A percentile compares a stretch with the other conserved stretches of the same genome.
Evolutionary conservation across 495 filamentous ascomycete species (phyloP).

Genomic region (Lophiotrema nucula): DNA sequence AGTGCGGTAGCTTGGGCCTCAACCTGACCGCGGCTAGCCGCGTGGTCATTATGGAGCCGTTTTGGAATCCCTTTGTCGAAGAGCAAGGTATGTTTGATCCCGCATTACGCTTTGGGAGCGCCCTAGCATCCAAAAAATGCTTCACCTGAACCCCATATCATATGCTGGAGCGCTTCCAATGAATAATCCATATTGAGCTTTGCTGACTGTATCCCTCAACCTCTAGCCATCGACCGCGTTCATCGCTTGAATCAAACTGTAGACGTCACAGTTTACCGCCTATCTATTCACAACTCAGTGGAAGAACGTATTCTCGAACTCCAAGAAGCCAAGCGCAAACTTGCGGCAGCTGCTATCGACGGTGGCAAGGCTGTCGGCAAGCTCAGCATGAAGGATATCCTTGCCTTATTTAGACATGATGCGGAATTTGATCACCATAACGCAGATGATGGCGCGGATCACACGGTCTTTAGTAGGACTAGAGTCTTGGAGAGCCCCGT

Average conservation of each 20-base stretch:
- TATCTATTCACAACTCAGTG: slow-evolving; percentile 80
- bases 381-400: slow-evolving; percentile 87
- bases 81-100: too few relatives aligned
- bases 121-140: too few relatives aligned
- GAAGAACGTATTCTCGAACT: slow-evolving; percentile 90
- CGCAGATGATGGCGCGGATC: slow-evolving; percentile 20
- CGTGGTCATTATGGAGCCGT: slow-evolving; percentile 93
- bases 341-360: slow-evolving; percentile 82
- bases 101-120: too few relatives aligned
- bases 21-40: slow-evolving; percentile 92
- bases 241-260: slow-evolving; percentile 93
- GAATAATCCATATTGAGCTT: too few relatives aligned
- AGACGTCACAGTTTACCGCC: slow-evolving; percentile 90
- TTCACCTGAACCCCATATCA: too few relatives aligned
- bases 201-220: too few relatives aligned
- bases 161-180: too few relatives aligned
- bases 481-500: slow-evolving; percentile 24
- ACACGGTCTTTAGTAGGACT: slow-evolving; percentile 7
- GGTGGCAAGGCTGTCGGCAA: slow-evolving; percentile 74
- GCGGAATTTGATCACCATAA: slow-evolving; percentile 48
- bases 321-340: slow-evolving; percentile 85
- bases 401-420: slow-evolving; percentile 82
- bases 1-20: slow-evolving; percentile 87
- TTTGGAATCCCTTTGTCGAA: slow-evolving; percentile 99
- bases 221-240: slow-evolving; percentile 96